A percentile compares a stretch with the other conserved stretches of the same genome.
Conservation (phyloP, 371 early-diverging fungal species). For the Coemansia sp. region DNA sequence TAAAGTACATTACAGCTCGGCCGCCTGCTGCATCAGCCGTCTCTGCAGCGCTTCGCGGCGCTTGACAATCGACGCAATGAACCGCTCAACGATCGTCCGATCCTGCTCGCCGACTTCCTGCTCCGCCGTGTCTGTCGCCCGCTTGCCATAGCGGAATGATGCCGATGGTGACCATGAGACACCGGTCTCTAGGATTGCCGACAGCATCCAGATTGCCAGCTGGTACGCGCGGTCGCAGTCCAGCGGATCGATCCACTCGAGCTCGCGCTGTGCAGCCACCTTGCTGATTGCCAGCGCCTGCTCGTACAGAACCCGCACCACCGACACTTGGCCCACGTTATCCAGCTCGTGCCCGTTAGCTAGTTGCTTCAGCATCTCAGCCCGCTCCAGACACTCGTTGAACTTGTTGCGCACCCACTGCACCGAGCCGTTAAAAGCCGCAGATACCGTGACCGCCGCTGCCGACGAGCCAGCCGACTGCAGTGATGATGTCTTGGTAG, state of each 20-base stretch:
- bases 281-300: constrained; percentile 61
- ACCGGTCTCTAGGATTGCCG: constrained; percentile 63
- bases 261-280: constrained; percentile 46
- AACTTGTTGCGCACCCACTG: constrained; percentile 87
- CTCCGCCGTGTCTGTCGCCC: constrained; percentile 1
- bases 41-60: constrained; percentile 44
- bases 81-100: constrained; percentile 49
- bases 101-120: constrained; percentile 42
- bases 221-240: constrained; percentile 76
- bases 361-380: constrained; percentile 61
- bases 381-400: constrained; percentile 82
- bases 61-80: constrained; percentile 51
- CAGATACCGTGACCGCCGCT: constrained; percentile 30
- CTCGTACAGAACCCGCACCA: constrained; percentile 71
- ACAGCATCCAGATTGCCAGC: constrained; percentile 75
- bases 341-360: constrained; percentile 53
- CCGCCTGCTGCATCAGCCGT: constrained; percentile 22
- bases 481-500: neutral
- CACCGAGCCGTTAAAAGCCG: constrained; percentile 55
- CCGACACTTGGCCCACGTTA: constrained; percentile 45
- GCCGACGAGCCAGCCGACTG: neutral
- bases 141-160: neutral
- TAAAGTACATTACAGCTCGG: neutral
- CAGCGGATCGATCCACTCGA: constrained; percentile 56
- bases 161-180: neutral